Base-by-base conservation (phyloP, 1,284 basidiomycete species). In the Cyathus pygmaeus region DNA sequence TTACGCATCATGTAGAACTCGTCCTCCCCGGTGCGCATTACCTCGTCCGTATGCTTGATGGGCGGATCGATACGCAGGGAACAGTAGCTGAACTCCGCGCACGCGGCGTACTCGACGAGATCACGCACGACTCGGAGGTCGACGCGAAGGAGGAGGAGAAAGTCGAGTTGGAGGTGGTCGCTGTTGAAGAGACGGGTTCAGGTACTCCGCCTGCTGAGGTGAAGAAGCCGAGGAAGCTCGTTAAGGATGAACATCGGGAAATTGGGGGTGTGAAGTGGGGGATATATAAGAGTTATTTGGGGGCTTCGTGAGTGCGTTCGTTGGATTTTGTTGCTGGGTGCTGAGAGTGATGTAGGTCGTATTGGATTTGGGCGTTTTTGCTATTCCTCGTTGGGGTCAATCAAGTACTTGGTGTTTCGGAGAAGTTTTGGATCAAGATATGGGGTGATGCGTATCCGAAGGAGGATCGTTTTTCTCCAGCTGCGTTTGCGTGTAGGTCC, bases 251-350 rank as follows among this genome's bases (percentile, higher is more conserved):
- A 71, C 88, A 90, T 66, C 80, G 93, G 23, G 89, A 91, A 46
- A 82, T 84, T 1, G 93, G 93, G 2, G 85, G 87, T 55, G 93
- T 95, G 36, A 93, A 94, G 70, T 92, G 90, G 90, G 72, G 76
- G 2, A 89, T 94, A 49, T 95, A 95, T 73, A 88, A 89, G 64
- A 89, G 87, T 15, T 95, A 95, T 39, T 23, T 41, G 5, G 65
- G 27, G 59, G 24, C 21, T 36, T 31, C 11, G 33, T 57, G 30
- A 3, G 11, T 26, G 73, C 73, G 6, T 33, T 42, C 54, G 51
- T 51, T 65, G 66, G 33, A 58, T 17, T 46, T 47, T 33, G 24
- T 13, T 19, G 17, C 19, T 19, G 50, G 6, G 27, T 31, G 24
- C 47, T 50, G 24, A 13, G 19, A 51, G 24, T 41, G 11, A 23